Evolutionary conservation across 345 rosid genomes (phyloP), one percentile per base, ranked within the genome.

Genomic region (Murraya koenigii): DNA sequence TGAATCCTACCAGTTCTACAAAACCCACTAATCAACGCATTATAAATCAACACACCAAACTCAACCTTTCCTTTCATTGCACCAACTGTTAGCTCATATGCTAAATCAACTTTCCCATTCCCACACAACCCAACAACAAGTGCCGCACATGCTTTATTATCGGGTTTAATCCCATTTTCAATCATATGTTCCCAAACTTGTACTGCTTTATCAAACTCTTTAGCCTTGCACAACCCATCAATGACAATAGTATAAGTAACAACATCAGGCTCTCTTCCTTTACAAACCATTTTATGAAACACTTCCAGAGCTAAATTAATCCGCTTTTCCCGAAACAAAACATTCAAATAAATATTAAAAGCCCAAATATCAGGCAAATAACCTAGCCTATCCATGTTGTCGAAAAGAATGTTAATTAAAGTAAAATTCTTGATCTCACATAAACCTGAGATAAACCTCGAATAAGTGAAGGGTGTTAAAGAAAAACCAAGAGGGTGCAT

Each of bases 361-460:
- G 97, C 97, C 97, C 97, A 91, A 52, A 88, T 87, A 82, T 94
- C 99, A 0, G 93, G 97, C 60, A 91, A 74, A 67, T 71, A 87
- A 22, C 90, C 88, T 13, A 91, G 83, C 66, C 77, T 86, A 69
- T 87, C 97, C 98, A 92, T 96, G 78, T 92, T 96, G 55, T 60
- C 79, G 32, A 94, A 38, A 44, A 96, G 84, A 69, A 78, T 77
- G 28, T 94, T 87, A 71, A 94, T 86, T 61, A 89, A 85, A n/a
- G 72, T 69, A 79, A 92, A 81, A 77, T 89, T 85, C 77, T 84
- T 88, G 65, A 85, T 86, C 73, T 85, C 47, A 78, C 97, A 96
- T 77, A 96, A 88, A 79, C 92, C 88, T 61, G 97, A 93, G 80
- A 96, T 94, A 86, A 94, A 91, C 61, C 99, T 90, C 67, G 98